Percentiles rank a stretch among this genome's conserved stretches.
phyloP scores from a whole-genome alignment of 345 rosid genomes.

The Aquilaria malaccensis region DNA sequence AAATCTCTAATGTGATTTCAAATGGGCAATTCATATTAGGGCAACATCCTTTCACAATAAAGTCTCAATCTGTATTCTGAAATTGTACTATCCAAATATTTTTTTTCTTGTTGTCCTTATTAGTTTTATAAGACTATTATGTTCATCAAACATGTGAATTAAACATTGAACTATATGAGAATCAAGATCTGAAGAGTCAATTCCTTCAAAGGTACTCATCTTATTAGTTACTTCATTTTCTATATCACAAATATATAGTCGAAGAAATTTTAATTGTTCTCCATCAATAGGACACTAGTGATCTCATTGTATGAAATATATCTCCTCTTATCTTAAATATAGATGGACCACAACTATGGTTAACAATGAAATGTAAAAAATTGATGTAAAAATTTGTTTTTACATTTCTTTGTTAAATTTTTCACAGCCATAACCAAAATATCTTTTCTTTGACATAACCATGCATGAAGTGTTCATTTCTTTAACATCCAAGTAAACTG shows the following conservation, averaged over 20 bases:
- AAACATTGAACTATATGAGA: background rate
- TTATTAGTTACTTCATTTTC: background rate
- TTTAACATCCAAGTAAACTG: too few species aligned
- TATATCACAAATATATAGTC: conserved; percentile 6
- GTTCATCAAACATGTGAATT: background rate
- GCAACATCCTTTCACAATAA: too few species aligned
- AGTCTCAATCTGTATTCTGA: background rate
- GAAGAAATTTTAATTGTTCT: background rate
- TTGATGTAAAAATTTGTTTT: too few species aligned
- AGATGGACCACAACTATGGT: background rate
- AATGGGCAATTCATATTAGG: background rate
- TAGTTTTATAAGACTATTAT: too few species aligned
- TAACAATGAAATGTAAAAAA: too few species aligned
- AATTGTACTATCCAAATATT: background rate
- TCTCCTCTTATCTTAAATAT: background rate
- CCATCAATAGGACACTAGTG: background rate
- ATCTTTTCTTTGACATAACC: too few species aligned
- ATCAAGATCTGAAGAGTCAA: background rate
- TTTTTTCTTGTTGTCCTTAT: background rate
- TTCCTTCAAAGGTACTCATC: background rate
- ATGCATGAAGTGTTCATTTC: too few species aligned
- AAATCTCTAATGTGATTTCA: background rate
- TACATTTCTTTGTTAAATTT: too few species aligned
- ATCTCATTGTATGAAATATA: background rate
- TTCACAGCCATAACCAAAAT: too few species aligned